Conservation (phyloP, 768 basidiomycete genomes). For the Boletus rubroflammeus region DNA sequence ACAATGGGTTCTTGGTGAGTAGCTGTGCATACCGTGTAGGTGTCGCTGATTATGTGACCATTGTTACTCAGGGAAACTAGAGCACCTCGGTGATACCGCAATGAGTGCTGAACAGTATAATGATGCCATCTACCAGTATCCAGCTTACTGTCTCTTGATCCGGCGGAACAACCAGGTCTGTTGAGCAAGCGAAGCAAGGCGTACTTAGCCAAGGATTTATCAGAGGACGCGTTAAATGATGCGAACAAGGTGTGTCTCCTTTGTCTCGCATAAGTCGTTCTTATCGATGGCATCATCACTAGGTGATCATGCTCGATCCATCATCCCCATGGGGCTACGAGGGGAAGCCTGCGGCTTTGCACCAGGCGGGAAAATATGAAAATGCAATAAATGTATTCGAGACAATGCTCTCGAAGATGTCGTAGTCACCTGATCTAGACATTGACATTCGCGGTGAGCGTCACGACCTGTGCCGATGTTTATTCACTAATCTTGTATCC, state of each 20-base stretch:
- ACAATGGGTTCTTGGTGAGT: not conserved
- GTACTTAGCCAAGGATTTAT: not conserved
- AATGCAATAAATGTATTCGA: not conserved
- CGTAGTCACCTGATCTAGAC: not conserved
- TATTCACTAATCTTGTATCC: not conserved
- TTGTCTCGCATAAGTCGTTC: not conserved
- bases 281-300: not conserved
- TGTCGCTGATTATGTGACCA: not conserved
- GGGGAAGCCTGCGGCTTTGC: not conserved
- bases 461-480: not conserved
- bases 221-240: not conserved
- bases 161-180: too few relatives aligned
- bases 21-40: too few relatives aligned
- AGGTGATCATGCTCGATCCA: not conserved
- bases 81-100: not conserved
- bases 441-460: not conserved
- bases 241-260: not conserved
- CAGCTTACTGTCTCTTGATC: not conserved
- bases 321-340: not conserved
- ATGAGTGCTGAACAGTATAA: not conserved
- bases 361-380: not conserved
- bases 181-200: not conserved
- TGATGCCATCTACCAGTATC: not conserved
- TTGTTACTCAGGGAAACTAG: not conserved
- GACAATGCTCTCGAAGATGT: slow-evolving; percentile 1